Percentiles rank a stretch among this genome's conserved stretches.
Evolutionary conservation across 257 asterid species (phyloP).

Genomic region (Plantago major): DNA sequence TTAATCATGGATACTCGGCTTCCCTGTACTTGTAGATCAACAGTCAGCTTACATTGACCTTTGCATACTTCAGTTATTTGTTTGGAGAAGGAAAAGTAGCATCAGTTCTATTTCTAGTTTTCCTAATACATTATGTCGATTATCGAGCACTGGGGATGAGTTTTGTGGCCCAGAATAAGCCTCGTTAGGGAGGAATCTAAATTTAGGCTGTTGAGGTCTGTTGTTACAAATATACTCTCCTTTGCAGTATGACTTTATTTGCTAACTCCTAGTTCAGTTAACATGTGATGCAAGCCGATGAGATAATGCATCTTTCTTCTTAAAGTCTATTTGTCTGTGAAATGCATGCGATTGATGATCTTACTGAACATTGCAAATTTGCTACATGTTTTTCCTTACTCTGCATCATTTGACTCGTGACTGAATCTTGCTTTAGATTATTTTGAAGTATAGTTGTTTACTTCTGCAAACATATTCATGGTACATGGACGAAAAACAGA

Average conservation of each 20-base stretch:
- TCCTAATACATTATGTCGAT: too few relatives aligned
- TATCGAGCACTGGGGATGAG: too few relatives aligned
- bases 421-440: neutral
- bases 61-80: too few relatives aligned
- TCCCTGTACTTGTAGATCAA: neutral
- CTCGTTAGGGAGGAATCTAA: too few relatives aligned
- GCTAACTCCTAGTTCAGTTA: neutral
- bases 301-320: neutral
- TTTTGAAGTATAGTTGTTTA: too few relatives aligned
- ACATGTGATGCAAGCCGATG: neutral
- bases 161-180: too few relatives aligned
- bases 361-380: neutral
- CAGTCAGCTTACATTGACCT: neutral
- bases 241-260: too few relatives aligned
- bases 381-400: neutral
- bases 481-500: neutral
- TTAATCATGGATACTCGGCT: neutral
- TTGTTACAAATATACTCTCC: too few relatives aligned
- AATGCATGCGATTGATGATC: neutral
- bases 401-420: neutral
- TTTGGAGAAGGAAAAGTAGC: too few relatives aligned
- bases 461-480: too few relatives aligned
- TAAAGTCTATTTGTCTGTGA: neutral
- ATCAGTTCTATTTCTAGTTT: too few relatives aligned
- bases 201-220: too few relatives aligned